These are phyloP conservation scores for Scheffersomyces amazonensis DNA, from an alignment of 805 yeast genomes.

Conservation along the genomic window DNA sequence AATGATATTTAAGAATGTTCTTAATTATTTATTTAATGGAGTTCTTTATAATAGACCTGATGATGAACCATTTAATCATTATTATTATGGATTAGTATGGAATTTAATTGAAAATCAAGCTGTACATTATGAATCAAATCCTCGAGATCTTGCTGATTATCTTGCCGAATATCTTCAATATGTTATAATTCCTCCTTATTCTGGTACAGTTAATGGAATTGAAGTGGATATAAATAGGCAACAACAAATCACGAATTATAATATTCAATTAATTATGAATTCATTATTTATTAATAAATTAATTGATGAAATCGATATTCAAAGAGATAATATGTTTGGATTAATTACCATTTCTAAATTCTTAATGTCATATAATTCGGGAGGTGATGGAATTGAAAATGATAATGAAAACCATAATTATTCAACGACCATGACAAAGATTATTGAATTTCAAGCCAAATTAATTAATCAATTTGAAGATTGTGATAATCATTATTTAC, in stretches of 20 bases:
- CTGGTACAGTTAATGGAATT: background rate
- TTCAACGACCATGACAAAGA: conserved; percentile 6
- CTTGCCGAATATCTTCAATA: conserved; percentile 26
- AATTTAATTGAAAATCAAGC: conserved; percentile 34
- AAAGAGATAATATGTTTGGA: conserved; percentile 31
- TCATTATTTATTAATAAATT: conserved; percentile 26
- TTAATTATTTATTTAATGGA: conserved; percentile 27
- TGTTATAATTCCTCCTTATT: conserved; percentile 12
- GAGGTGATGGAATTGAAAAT: conserved; percentile 1
- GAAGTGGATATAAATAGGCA: conserved; percentile 6
- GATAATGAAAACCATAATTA: no score
- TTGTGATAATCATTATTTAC: conserved; percentile 35
- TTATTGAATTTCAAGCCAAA: conserved; percentile 25
- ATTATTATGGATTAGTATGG: conserved; percentile 31
- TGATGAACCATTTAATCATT: conserved; percentile 15
- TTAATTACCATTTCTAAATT: conserved; percentile 19
- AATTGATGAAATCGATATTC: conserved; percentile 22
- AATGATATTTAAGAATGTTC: conserved; percentile 24
- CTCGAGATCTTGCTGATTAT: conserved; percentile 23
- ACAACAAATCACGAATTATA: conserved; percentile 12
- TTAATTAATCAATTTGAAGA: conserved; percentile 37
- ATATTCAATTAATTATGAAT: conserved; percentile 20
- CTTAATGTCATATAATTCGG: conserved; percentile 15
- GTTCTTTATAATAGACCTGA: conserved; percentile 11
- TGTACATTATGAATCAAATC: conserved; percentile 14